phyloP scores from a whole-genome alignment of 208 protist genomes.

The Crithidia bombi region DNA sequence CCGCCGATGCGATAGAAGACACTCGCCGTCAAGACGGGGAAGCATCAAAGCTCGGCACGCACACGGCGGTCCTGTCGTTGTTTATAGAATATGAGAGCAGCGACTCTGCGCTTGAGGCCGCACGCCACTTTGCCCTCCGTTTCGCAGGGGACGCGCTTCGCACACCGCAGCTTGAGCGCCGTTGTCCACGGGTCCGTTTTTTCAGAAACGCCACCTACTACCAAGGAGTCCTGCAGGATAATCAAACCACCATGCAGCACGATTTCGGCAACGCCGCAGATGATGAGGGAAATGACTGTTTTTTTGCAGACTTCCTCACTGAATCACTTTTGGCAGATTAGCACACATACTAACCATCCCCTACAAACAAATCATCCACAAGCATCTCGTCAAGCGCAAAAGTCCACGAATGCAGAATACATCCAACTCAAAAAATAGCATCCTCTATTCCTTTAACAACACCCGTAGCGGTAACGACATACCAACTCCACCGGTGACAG shows the following conservation, averaged over 20 bases:
- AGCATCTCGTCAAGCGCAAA: no score
- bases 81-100: slow-evolving; percentile 67
- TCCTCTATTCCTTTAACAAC: neutral
- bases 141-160: slow-evolving; percentile 18
- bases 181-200: slow-evolving; percentile 35
- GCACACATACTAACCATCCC: slow-evolving; percentile 1
- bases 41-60: neutral
- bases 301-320: slow-evolving; percentile 44
- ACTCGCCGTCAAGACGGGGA: neutral
- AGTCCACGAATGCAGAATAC: no score
- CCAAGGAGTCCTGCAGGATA: slow-evolving; percentile 41
- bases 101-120: slow-evolving; percentile 57
- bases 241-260: slow-evolving; percentile 8
- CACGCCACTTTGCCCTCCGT: slow-evolving; percentile 44
- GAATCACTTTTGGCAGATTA: slow-evolving; percentile 56
- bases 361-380: neutral
- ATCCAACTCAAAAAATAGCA: neutral
- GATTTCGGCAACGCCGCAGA: neutral
- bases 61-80: slow-evolving; percentile 25
- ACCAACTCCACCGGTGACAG: no score
- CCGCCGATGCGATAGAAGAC: neutral
- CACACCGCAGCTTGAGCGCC: neutral
- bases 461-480: no score
- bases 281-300: slow-evolving; percentile 14
- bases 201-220: slow-evolving; percentile 66